phyloP scores from a whole-genome alignment of 108 stramenopile genomes.

The Aureococcus anophagefferens region DNA sequence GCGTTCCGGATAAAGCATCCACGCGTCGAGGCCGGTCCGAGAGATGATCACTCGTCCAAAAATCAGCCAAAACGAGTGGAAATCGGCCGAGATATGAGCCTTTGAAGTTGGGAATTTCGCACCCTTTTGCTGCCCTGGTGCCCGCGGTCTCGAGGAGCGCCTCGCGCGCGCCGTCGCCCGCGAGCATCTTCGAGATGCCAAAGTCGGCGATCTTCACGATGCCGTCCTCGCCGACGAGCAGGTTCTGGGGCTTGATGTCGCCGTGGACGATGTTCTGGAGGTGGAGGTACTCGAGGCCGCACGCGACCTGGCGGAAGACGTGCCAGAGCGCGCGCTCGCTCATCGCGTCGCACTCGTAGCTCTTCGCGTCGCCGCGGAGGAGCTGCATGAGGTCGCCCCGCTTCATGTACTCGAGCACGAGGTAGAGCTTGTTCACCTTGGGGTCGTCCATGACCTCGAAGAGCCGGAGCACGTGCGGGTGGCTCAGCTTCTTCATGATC shows the following conservation, averaged over 20 bases:
- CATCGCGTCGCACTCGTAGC: conserved; percentile 30
- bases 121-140: too few relatives aligned
- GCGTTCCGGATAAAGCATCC: too few relatives aligned
- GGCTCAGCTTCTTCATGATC: conserved; percentile 62
- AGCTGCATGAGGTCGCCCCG: conserved; percentile 57
- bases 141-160: conserved; percentile 27
- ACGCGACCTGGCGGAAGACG: conserved; percentile 35
- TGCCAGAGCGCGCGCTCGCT: conserved; percentile 25
- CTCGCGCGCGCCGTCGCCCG: conserved; percentile 9
- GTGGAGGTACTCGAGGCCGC: conserved; percentile 49
- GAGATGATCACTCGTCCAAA: too few relatives aligned
- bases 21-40: too few relatives aligned
- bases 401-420: conserved; percentile 63
- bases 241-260: conserved; percentile 58
- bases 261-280: conserved; percentile 55
- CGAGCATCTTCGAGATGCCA: conserved; percentile 46
- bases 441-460: conserved; percentile 62
- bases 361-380: conserved; percentile 32
- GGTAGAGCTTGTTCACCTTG: conserved; percentile 59
- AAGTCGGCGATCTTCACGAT: conserved; percentile 57
- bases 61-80: too few relatives aligned
- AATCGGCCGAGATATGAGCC: too few relatives aligned
- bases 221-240: conserved; percentile 30
- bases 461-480: conserved; percentile 48
- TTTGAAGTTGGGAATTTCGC: too few relatives aligned